A percentile compares a stretch with the other conserved stretches of the same genome.
Evolutionary conservation across 129 eudicot genomes (phyloP).

Genomic region (Ambrosia artemisiifolia): DNA sequence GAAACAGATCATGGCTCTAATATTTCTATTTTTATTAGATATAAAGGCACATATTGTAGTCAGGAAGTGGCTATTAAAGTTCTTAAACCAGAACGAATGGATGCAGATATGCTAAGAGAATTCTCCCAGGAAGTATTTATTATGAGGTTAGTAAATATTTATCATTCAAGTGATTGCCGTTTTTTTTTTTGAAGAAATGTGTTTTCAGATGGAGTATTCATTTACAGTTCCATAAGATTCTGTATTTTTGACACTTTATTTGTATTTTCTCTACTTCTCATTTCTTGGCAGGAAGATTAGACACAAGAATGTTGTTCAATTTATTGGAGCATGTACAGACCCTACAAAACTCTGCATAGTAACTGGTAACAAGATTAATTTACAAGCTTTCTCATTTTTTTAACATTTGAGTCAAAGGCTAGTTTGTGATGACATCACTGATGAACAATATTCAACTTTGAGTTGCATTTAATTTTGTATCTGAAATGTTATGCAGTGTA

Average conservation of each 20-base stretch:
- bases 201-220: not conserved
- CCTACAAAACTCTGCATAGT: slow-evolving; percentile 67
- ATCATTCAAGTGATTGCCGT: not conserved
- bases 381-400: not conserved
- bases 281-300: slow-evolving; percentile 54
- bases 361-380: slow-evolving; percentile 47
- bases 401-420: not conserved
- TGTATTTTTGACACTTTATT: slow-evolving; percentile 7
- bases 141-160: slow-evolving; percentile 52
- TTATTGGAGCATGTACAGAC: slow-evolving; percentile 76
- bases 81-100: slow-evolving; percentile 66
- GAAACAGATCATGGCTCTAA: slow-evolving; percentile 11
- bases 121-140: slow-evolving; percentile 78
- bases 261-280: slow-evolving; percentile 9
- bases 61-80: slow-evolving; percentile 83
- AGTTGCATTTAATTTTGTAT: not conserved
- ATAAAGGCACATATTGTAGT: slow-evolving; percentile 72
- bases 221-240: not conserved
- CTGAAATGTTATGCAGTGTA: not conserved
- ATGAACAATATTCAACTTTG: not conserved
- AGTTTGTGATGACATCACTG: not conserved
- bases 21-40: slow-evolving; percentile 35
- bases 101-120: slow-evolving; percentile 65
- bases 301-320: slow-evolving; percentile 82
- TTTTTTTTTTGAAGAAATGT: not conserved